A percentile compares a stretch with the other conserved stretches of the same genome.
These are phyloP conservation scores for Fusarium illudens DNA, from an alignment of 2,329 filamentous ascomycete species.

Conservation along the genomic window DNA sequence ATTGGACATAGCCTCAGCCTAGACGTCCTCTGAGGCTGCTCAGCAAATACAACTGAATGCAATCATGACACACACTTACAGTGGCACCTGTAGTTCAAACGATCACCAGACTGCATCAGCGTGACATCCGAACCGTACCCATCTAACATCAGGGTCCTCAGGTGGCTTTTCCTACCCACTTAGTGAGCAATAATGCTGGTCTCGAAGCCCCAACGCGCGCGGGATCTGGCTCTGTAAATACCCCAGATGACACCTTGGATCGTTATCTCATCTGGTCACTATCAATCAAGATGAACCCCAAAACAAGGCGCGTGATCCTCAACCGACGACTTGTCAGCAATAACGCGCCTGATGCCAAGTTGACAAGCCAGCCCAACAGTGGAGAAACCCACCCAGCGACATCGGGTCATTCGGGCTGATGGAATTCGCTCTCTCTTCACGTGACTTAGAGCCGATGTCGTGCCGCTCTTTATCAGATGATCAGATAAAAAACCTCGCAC, in stretches of 20 bases:
- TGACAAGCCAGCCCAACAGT: neutral
- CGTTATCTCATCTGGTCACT: neutral
- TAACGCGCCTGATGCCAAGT: constrained; percentile 3
- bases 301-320: neutral
- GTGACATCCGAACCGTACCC: neutral
- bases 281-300: neutral
- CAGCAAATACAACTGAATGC: neutral
- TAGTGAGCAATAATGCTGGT: neutral
- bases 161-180: neutral
- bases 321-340: neutral
- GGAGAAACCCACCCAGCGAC: neutral
- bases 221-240: neutral
- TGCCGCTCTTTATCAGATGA: constrained; percentile 40
- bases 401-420: neutral
- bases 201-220: neutral
- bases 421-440: neutral
- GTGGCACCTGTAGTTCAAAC: neutral
- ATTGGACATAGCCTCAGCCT: neutral
- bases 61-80: neutral
- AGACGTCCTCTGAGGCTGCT: neutral
- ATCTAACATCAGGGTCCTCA: neutral
- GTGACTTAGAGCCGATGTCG: constrained; percentile 7
- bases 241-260: neutral
- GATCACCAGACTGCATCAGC: neutral
- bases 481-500: constrained; percentile 42